Conservation (phyloP, 352 stramenopile genomes). For the Thalassiosira exigua region DNA sequence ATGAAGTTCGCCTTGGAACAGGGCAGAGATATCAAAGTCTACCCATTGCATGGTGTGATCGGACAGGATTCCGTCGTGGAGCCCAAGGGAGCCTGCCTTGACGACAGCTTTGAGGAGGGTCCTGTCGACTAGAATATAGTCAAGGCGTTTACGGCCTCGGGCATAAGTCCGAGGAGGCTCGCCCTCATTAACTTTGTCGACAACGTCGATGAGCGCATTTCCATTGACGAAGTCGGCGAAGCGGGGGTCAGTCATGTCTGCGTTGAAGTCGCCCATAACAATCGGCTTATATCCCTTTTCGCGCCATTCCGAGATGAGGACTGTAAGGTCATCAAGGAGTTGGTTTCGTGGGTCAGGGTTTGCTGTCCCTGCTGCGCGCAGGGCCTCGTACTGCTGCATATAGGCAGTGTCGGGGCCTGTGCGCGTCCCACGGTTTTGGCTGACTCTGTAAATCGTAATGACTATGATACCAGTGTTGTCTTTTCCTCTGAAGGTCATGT, state of each 20-base stretch:
- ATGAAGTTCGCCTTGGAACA: neutral
- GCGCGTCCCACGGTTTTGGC: neutral
- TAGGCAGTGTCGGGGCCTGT: constrained; percentile 2
- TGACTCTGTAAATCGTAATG: neutral
- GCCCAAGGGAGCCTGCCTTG: neutral
- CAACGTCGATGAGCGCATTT: neutral
- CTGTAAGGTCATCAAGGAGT: constrained; percentile 4
- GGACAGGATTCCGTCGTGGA: constrained; percentile 14
- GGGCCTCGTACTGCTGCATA: constrained; percentile 15
- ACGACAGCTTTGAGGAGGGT: neutral
- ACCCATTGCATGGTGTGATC: neutral
- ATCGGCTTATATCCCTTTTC: constrained; percentile 5
- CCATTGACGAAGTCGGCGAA: neutral
- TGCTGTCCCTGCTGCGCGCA: neutral
- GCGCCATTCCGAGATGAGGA: neutral
- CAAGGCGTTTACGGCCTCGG: constrained; percentile 3
- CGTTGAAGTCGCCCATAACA: constrained; percentile 17
- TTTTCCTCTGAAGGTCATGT: neutral
- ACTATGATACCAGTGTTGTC: neutral
- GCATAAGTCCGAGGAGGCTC: neutral
- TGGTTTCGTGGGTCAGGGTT: neutral
- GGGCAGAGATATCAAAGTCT: neutral
- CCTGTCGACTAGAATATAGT: constrained; percentile 15
- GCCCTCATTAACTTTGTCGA: neutral
- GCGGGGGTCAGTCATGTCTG: neutral